Evolutionary conservation across 192 early-diverging fungal species (phyloP).

Genomic region (Allomyces macrogynus): DNA sequence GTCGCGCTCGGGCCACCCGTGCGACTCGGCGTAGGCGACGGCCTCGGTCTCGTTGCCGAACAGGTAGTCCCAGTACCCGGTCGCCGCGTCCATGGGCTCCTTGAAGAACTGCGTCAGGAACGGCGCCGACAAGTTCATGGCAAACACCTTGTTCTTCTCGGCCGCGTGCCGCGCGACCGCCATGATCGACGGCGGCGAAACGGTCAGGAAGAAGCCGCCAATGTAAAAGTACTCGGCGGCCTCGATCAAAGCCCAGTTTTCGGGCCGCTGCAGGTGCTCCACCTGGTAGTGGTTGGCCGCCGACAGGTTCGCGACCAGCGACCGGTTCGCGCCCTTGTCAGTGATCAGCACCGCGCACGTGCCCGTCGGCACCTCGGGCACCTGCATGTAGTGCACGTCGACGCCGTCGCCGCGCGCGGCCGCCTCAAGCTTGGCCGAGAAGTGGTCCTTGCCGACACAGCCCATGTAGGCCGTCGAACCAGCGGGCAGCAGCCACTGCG

Average conservation of each 20-base stretch:
- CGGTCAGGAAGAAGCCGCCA: constrained; percentile 87
- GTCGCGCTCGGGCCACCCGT: constrained; percentile 41
- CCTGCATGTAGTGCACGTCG: constrained; percentile 69
- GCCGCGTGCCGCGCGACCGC: constrained; percentile 75
- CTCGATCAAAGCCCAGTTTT: constrained; percentile 75
- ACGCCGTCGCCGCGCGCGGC: constrained; percentile 71
- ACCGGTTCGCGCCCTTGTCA: constrained; percentile 48
- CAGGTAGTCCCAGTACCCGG: constrained; percentile 76
- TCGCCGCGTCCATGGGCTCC: constrained; percentile 45
- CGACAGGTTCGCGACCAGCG: constrained; percentile 80
- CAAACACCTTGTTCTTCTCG: constrained; percentile 61
- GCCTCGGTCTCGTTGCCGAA: constrained; percentile 98
- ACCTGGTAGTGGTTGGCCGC: constrained; percentile 77
- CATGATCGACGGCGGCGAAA: constrained; percentile 63
- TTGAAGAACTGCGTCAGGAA: constrained; percentile 91
- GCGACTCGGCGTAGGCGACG: constrained; percentile 49
- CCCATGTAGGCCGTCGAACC: constrained; percentile 83
- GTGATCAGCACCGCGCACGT: constrained; percentile 92
- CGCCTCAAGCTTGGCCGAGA: constrained; percentile 44
- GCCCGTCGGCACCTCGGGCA: constrained; percentile 62
- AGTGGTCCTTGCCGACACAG: constrained; percentile 72
- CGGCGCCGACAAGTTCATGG: constrained; percentile 87
- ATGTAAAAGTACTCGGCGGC: constrained; percentile 78
- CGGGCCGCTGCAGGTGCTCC: constrained; percentile 40
- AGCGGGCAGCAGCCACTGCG: constrained; percentile 70